Evolutionary conservation across 257 asterid genomes (phyloP).

Genomic region (Lithospermum erythrorhizon): DNA sequence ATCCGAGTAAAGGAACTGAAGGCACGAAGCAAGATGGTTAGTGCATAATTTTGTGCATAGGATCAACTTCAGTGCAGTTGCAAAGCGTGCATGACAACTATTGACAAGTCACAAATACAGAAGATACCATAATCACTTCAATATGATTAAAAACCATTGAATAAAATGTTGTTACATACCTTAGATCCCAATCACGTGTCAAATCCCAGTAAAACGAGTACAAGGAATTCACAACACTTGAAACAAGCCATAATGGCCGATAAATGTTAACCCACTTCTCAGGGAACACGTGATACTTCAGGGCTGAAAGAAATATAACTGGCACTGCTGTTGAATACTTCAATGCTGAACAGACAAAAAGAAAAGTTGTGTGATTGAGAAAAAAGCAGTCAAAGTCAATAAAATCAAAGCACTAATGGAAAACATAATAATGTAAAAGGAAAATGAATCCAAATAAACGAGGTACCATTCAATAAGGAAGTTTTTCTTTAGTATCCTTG

Average conservation of each 20-base stretch:
- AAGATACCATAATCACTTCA: too few species aligned
- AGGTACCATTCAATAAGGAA: conserved; percentile 71
- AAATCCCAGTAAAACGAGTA: conserved; percentile 98
- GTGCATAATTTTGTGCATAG: background rate
- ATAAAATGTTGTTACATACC: conserved; percentile 29
- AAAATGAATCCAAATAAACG: background rate
- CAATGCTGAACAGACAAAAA: conserved; percentile 59
- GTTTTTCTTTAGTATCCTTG: conserved; percentile 83
- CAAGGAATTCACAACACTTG: conserved; percentile 72
- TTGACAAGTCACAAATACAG: background rate
- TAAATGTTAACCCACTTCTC: conserved; percentile 63
- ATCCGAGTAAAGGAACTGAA: conserved; percentile 94
- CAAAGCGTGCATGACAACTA: background rate
- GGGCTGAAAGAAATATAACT: conserved; percentile 87
- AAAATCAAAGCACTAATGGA: background rate
- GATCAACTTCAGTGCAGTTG: background rate
- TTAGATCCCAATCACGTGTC: conserved; percentile 91
- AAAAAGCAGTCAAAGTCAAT: background rate
- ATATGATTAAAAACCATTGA: background rate
- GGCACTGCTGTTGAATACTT: conserved; percentile 95
- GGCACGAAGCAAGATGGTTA: conserved; percentile 5
- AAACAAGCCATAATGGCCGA: conserved; percentile 89
- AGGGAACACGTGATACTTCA: conserved; percentile 82
- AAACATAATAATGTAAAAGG: background rate
- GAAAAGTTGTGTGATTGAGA: conserved; percentile 18